Conservation (phyloP, 1,284 basidiomycete genomes). For the Bondarzewia mesenterica region DNA sequence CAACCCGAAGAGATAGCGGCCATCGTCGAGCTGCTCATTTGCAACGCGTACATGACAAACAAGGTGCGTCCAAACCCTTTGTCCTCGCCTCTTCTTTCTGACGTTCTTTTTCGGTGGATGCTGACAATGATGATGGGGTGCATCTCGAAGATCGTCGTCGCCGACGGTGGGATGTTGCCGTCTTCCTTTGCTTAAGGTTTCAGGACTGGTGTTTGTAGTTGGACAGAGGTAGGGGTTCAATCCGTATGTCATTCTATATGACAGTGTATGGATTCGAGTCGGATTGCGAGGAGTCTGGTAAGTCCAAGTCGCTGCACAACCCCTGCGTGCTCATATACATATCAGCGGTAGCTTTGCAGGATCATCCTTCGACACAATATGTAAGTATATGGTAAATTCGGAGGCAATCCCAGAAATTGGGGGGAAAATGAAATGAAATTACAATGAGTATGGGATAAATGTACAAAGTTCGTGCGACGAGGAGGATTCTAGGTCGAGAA, state of each 20-base stretch:
- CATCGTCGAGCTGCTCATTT: constrained; percentile 38
- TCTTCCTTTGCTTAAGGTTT: constrained; percentile 8
- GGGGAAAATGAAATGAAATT: neutral
- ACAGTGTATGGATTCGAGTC: no score
- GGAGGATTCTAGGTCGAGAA: no score
- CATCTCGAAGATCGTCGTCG: constrained; percentile 27
- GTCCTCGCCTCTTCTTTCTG: neutral
- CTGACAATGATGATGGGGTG: neutral
- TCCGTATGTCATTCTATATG: no score
- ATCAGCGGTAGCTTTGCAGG: no score
- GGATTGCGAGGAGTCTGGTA: no score
- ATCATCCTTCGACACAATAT: neutral
- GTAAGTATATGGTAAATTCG: no score
- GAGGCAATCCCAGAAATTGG: no score
- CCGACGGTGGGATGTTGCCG: constrained; percentile 25
- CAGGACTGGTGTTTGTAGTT: no score
- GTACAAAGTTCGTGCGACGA: no score
- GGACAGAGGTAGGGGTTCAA: no score
- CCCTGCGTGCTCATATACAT: no score
- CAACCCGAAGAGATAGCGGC: constrained; percentile 42
- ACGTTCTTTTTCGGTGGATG: neutral
- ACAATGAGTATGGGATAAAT: neutral
- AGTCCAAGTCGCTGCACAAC: no score
- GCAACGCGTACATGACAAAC: constrained; percentile 47
- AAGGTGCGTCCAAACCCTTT: constrained; percentile 28